Conservation (phyloP, 345 rosid species). For the Lenwebbia sp. region DNA sequence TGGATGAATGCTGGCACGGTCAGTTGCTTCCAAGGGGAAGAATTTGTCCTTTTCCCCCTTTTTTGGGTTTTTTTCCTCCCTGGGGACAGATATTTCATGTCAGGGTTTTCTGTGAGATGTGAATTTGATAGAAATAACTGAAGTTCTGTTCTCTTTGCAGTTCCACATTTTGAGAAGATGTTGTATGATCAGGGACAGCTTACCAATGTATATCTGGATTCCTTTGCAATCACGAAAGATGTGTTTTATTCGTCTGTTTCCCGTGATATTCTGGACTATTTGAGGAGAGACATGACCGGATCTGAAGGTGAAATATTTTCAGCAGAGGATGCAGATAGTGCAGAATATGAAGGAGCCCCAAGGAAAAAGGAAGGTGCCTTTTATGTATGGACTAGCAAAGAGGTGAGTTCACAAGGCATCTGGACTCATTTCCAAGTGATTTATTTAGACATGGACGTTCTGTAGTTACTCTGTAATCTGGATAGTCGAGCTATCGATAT, state of each 20-base stretch:
- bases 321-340: slow-evolving; percentile 94
- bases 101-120: neutral
- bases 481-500: neutral
- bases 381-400: slow-evolving; percentile 69
- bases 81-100: neutral
- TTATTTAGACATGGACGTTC: neutral
- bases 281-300: slow-evolving; percentile 91
- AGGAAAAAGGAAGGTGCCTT: slow-evolving; percentile 86
- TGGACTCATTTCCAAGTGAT: neutral
- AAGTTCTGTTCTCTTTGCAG: slow-evolving; percentile 30
- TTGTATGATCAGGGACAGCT: slow-evolving; percentile 90
- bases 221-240: slow-evolving; percentile 59
- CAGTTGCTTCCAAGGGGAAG: slow-evolving; percentile 8
- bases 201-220: slow-evolving; percentile 68
- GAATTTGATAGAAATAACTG: neutral
- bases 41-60: too few species aligned
- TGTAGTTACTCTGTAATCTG: neutral
- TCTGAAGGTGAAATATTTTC: slow-evolving; percentile 75
- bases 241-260: slow-evolving; percentile 46
- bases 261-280: slow-evolving; percentile 73
- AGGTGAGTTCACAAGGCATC: slow-evolving; percentile 26
- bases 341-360: slow-evolving; percentile 44
- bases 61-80: neutral
- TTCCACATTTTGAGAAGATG: slow-evolving; percentile 99
- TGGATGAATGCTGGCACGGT: slow-evolving; percentile 97